phyloP scores from a whole-genome alignment of 192 early-diverging fungal genomes.

The Dissophora ornata region DNA sequence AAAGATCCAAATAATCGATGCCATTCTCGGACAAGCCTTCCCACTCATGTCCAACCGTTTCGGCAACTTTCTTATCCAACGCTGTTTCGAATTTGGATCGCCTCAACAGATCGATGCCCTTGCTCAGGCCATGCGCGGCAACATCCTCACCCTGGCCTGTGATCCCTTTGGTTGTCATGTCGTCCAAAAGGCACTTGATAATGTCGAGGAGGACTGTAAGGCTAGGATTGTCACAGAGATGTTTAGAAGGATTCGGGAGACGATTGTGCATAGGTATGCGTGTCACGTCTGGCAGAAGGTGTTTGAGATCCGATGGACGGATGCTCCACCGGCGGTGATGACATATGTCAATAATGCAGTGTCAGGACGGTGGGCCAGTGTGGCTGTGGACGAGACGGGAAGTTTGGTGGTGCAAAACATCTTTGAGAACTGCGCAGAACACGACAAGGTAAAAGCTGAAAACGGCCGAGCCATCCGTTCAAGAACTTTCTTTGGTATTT shows the following conservation, averaged over 20 bases:
- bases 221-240: conserved; percentile 69
- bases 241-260: conserved; percentile 71
- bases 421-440: conserved; percentile 76
- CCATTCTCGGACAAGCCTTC: conserved; percentile 67
- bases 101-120: conserved; percentile 67
- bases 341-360: conserved; percentile 68
- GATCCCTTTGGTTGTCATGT: conserved; percentile 86
- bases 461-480: too few relatives aligned
- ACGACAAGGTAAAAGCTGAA: conserved; percentile 70
- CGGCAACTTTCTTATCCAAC: conserved; percentile 82
- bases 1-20: conserved; percentile 68
- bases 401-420: conserved; percentile 82
- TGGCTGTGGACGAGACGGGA: conserved; percentile 83
- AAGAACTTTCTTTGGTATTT: not conserved
- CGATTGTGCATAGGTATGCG: conserved; percentile 79
- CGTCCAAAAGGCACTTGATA: conserved; percentile 79
- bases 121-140: conserved; percentile 68
- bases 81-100: conserved; percentile 73
- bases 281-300: conserved; percentile 87
- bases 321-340: conserved; percentile 64
- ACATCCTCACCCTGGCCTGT: conserved; percentile 70
- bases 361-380: conserved; percentile 69
- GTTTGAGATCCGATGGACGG: conserved; percentile 75
- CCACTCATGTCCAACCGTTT: conserved; percentile 78
- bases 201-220: conserved; percentile 70